Conservation (phyloP, 2,329 filamentous ascomycete genomes). For the Pseudocercospora cruenta region DNA sequence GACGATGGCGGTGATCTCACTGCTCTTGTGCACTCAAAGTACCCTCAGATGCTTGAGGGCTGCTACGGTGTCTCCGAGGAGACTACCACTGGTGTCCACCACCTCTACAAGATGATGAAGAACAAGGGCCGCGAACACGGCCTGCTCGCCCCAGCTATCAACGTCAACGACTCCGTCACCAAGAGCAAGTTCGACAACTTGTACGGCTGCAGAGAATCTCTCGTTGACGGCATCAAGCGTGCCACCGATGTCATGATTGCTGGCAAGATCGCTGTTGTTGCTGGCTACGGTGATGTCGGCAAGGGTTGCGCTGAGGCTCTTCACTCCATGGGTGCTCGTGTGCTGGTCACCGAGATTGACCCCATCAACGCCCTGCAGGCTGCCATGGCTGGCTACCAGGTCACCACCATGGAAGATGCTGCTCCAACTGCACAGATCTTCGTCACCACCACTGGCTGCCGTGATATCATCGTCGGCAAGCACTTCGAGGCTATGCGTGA, state of each 20-base stretch:
- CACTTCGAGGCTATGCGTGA: slow-evolving; percentile 97
- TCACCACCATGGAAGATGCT: slow-evolving; percentile 97
- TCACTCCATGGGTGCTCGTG: slow-evolving; percentile 94
- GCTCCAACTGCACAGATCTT: slow-evolving; percentile 91
- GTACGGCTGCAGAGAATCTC: slow-evolving; percentile 98
- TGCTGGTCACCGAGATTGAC: slow-evolving; percentile 95
- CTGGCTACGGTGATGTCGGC: slow-evolving; percentile 97
- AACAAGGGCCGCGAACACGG: slow-evolving; percentile 68
- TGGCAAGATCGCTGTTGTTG: slow-evolving; percentile 96
- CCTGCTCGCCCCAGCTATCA: slow-evolving; percentile 93
- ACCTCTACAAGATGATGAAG: slow-evolving; percentile 96
- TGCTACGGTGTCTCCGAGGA: slow-evolving; percentile 99
- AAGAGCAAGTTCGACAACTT: slow-evolving; percentile 99
- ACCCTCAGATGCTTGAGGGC: slow-evolving; percentile 96
- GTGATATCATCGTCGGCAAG: slow-evolving; percentile 88
- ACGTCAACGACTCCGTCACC: slow-evolving; percentile 99
- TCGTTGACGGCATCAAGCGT: slow-evolving; percentile 99
- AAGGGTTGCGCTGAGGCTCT: slow-evolving; percentile 98
- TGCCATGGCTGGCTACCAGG: slow-evolving; percentile 94
- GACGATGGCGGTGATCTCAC: slow-evolving; percentile 98
- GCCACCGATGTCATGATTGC: slow-evolving; percentile 99
- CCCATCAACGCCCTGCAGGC: slow-evolving; percentile 99
- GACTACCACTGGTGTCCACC: slow-evolving; percentile 99
- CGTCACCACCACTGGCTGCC: slow-evolving; percentile 98
- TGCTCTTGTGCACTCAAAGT: slow-evolving; percentile 94